phyloP scores from a whole-genome alignment of 306 rosid species.

The Psophocarpus tetragonolobus region DNA sequence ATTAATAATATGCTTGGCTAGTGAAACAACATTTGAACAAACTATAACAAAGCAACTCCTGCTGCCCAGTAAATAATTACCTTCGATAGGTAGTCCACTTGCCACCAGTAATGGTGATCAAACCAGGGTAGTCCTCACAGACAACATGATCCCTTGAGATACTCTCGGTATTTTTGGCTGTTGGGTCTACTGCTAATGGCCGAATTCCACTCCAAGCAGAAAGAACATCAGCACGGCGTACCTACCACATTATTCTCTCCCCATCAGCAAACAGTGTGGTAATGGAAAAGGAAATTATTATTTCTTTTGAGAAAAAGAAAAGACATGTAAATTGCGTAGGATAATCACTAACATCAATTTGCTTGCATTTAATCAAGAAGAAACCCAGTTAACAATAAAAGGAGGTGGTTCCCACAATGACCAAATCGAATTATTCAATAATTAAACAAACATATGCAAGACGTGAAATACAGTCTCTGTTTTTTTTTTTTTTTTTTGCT shows the following conservation, averaged over 20 bases:
- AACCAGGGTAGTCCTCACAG: conserved; percentile 94
- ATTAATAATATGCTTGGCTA: conserved; percentile 12
- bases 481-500: neutral
- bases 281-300: conserved; percentile 17
- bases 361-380: conserved; percentile 1
- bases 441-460: conserved; percentile 13
- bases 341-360: conserved; percentile 13
- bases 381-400: neutral
- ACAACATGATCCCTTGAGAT: conserved; percentile 99
- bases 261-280: conserved; percentile 25
- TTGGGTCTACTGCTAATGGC: conserved; percentile 88
- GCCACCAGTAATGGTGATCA: conserved; percentile 98
- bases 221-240: conserved; percentile 90
- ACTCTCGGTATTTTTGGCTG: conserved; percentile 86
- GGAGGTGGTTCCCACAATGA: neutral
- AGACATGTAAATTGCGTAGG: conserved; percentile 29
- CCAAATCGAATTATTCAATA: neutral
- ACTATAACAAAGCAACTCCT: conserved; percentile 26
- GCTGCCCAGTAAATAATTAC: conserved; percentile 47
- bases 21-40: conserved; percentile 37
- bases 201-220: conserved; percentile 99
- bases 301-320: neutral
- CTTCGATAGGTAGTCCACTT: conserved; percentile 99
- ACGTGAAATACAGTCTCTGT: neutral
- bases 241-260: conserved; percentile 55